Evolutionary conservation across 768 basidiomycete species (phyloP).

Genomic region (Cystobasidium tubakii): DNA sequence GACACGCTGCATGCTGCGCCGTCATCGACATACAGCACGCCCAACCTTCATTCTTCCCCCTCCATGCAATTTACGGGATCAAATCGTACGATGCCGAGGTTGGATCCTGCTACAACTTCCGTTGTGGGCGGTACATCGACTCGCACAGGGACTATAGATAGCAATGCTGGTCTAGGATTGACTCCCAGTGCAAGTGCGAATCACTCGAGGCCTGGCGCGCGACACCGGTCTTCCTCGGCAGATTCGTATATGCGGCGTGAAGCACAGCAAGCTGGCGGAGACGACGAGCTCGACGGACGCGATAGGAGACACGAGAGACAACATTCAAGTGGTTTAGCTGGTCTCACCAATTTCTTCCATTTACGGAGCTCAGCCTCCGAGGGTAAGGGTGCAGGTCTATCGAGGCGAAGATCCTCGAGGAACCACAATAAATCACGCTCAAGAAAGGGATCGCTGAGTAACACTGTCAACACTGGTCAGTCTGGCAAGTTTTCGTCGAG

Average conservation of each 20-base stretch:
- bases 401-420: not conserved
- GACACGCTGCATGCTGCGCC: slow-evolving; percentile 11
- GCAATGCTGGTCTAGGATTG: not conserved
- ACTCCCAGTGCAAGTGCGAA: not conserved
- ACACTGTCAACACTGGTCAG: not conserved
- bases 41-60: not conserved
- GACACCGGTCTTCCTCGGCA: slow-evolving; percentile 5
- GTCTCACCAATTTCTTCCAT: not conserved
- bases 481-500: not conserved
- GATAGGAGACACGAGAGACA: not conserved
- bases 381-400: not conserved
- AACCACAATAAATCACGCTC: not conserved
- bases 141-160: not conserved
- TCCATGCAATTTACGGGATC: not conserved
- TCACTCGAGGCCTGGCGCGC: not conserved
- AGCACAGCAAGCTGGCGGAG: not conserved
- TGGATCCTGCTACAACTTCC: not conserved
- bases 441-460: slow-evolving; percentile 4
- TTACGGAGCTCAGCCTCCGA: not conserved
- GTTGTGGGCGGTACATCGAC: not conserved
- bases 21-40: not conserved
- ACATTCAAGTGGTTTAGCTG: not conserved
- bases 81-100: not conserved
- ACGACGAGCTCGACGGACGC: not conserved
- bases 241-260: slow-evolving; percentile 10